Conservation (phyloP, 1,139 yeast species). For the Sugiyamaella grinbergsii region DNA sequence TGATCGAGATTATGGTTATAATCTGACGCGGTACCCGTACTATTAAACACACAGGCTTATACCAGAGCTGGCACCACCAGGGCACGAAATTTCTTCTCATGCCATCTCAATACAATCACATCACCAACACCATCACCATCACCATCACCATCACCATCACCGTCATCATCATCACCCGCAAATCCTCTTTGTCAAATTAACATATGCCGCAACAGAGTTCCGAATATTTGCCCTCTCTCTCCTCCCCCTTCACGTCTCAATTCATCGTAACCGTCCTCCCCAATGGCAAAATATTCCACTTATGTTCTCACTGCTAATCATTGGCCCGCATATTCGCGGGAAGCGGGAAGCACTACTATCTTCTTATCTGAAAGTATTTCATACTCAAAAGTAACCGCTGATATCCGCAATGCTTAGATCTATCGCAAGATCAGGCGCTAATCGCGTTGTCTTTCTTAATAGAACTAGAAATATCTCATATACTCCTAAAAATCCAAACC, state of each 20-base stretch:
- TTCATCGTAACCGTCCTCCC: neutral
- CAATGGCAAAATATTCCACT: neutral
- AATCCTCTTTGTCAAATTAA: neutral
- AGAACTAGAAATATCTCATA: conserved; percentile 14
- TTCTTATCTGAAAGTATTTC: neutral
- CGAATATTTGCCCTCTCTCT: neutral
- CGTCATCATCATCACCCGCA: neutral
- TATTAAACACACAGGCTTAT: too few species aligned
- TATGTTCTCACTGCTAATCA: neutral
- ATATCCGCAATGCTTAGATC: conserved; percentile 3
- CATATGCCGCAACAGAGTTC: neutral
- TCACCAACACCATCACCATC: neutral
- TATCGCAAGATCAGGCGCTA: neutral
- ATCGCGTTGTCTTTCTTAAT: neutral
- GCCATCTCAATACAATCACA: too few species aligned
- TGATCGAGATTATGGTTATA: too few species aligned
- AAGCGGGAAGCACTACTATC: too few species aligned
- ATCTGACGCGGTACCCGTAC: too few species aligned
- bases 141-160: neutral
- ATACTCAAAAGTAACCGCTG: neutral
- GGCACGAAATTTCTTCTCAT: too few species aligned
- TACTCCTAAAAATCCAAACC: conserved; percentile 17
- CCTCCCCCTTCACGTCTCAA: neutral
- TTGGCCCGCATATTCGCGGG: conserved; percentile 4
- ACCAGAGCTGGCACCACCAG: too few species aligned